phyloP scores from a whole-genome alignment of 2,329 filamentous ascomycete genomes.

The Biscogniauxia mediterranea region DNA sequence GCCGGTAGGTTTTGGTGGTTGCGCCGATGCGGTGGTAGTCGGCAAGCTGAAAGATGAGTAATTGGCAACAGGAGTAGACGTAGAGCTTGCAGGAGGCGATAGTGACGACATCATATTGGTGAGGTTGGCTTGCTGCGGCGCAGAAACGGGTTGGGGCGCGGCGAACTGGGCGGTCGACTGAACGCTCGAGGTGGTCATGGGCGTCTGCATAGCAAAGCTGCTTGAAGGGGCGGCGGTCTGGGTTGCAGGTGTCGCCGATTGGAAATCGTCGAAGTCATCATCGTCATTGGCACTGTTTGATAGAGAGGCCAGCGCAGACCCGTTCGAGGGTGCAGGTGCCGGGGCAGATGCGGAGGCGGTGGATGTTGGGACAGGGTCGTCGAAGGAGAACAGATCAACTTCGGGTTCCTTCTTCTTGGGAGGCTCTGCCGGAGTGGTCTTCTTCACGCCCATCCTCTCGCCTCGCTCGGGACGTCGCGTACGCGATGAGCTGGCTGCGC shows the following conservation, averaged over 20 bases:
- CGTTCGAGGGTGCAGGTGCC: slow-evolving; percentile 44
- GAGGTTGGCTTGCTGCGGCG: slow-evolving; percentile 74
- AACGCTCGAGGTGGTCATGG: slow-evolving; percentile 51
- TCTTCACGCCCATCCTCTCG: slow-evolving; percentile 52
- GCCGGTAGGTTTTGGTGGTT: slow-evolving; percentile 52
- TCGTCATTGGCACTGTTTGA: slow-evolving; percentile 58
- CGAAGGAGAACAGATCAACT: slow-evolving; percentile 88
- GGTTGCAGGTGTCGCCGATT: slow-evolving; percentile 70
- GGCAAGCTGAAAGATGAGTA: slow-evolving; percentile 62
- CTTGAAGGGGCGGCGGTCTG: slow-evolving; percentile 43
- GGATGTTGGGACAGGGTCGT: slow-evolving; percentile 62
- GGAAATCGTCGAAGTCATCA: slow-evolving; percentile 97
- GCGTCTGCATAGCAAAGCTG: slow-evolving; percentile 42
- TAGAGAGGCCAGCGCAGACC: slow-evolving; percentile 47
- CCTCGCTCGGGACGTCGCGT: slow-evolving; percentile 50
- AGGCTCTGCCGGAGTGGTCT: slow-evolving; percentile 49
- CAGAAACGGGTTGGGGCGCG: slow-evolving; percentile 81
- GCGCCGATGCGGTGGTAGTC: slow-evolving; percentile 37
- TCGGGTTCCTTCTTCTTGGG: slow-evolving; percentile 86
- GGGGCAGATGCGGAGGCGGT: slow-evolving; percentile 40
- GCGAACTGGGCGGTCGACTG: slow-evolving; percentile 67
- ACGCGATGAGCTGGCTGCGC: slow-evolving; percentile 50
- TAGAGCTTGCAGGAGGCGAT: slow-evolving; percentile 65
- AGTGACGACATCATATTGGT: slow-evolving; percentile 81
- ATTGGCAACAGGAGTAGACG: slow-evolving; percentile 56